Evolutionary conservation across 371 early-diverging fungal genomes (phyloP).

Genomic region (Mucor lusitanicus): DNA sequence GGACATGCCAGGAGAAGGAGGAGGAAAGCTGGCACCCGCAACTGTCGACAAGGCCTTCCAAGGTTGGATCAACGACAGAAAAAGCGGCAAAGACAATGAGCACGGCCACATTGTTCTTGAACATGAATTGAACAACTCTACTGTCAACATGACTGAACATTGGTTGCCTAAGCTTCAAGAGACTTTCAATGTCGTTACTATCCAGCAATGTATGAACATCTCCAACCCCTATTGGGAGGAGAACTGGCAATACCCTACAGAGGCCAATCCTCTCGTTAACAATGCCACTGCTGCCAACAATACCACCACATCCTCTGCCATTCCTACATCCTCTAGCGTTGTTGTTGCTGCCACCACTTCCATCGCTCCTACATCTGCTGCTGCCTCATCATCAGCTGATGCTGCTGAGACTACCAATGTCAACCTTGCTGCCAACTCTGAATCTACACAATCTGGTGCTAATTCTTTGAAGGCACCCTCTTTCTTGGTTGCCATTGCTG

Average conservation of each 20-base stretch:
- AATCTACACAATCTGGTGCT: not conserved
- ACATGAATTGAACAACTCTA: slow-evolving; percentile 50
- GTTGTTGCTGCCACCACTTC: slow-evolving; percentile 15
- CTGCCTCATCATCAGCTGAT: not conserved
- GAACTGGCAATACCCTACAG: slow-evolving; percentile 38
- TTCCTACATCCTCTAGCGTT: not conserved
- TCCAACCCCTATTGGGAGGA: slow-evolving; percentile 55
- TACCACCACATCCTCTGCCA: not conserved
- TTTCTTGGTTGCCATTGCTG: slow-evolving; percentile 7
- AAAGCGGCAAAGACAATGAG: slow-evolving; percentile 28
- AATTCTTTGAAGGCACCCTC: slow-evolving; percentile 1
- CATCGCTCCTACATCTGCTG: not conserved
- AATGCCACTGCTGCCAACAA: not conserved
- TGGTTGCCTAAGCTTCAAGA: slow-evolving; percentile 51
- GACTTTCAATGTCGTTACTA: slow-evolving; percentile 46
- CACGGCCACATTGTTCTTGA: slow-evolving; percentile 52
- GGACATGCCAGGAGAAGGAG: slow-evolving; percentile 48
- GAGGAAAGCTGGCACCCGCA: slow-evolving; percentile 35
- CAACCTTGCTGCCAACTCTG: slow-evolving; percentile 4
- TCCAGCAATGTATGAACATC: slow-evolving; percentile 52
- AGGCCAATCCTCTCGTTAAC: not conserved
- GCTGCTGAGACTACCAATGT: not conserved
- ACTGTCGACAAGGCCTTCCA: too few relatives aligned
- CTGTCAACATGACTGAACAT: slow-evolving; percentile 42
- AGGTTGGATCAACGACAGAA: slow-evolving; percentile 41